These are phyloP conservation scores for Nyssa sinensis DNA, from an alignment of 148 eudicot genomes.

Conservation along the genomic window DNA sequence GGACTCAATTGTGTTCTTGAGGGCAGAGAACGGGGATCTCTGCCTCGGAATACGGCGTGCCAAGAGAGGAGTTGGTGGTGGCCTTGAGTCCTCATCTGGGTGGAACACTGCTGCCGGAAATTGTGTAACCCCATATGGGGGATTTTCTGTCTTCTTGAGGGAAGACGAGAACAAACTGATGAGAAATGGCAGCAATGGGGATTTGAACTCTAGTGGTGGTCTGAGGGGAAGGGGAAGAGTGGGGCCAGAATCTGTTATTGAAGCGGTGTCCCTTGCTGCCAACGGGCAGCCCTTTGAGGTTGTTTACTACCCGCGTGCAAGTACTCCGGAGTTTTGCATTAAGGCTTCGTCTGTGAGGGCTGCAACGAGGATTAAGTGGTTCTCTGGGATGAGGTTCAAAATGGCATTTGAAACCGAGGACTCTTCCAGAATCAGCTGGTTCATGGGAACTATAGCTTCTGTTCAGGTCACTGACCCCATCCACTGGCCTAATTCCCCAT, in stretches of 20 bases:
- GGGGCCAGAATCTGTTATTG: slow-evolving; percentile 38
- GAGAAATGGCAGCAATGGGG: slow-evolving; percentile 28
- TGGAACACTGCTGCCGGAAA: slow-evolving; percentile 42
- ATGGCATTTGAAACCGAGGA: slow-evolving; percentile 63
- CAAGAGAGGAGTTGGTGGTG: slow-evolving; percentile 33
- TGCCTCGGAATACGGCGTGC: slow-evolving; percentile 56
- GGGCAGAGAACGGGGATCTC: slow-evolving; percentile 51
- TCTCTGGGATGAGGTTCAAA: slow-evolving; percentile 57
- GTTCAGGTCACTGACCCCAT: slow-evolving; percentile 49
- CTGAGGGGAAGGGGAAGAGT: slow-evolving; percentile 34
- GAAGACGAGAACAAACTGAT: slow-evolving; percentile 35
- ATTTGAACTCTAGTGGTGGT: slow-evolving; percentile 15
- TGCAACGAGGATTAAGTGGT: slow-evolving; percentile 50
- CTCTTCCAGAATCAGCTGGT: slow-evolving; percentile 57
- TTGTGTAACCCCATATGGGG: slow-evolving; percentile 23
- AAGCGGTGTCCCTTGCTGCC: slow-evolving; percentile 39
- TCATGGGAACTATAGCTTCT: slow-evolving; percentile 51
- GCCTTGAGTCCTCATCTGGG: slow-evolving; percentile 30
- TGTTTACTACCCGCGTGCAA: slow-evolving; percentile 45
- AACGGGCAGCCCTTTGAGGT: slow-evolving; percentile 53
- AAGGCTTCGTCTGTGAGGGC: slow-evolving; percentile 44
- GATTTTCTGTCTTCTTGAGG: slow-evolving; percentile 35
- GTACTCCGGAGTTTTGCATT: slow-evolving; percentile 53
- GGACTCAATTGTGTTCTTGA: slow-evolving; percentile 56
- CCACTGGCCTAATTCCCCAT: slow-evolving; percentile 64